Percentiles rank a stretch among this genome's conserved stretches.
phyloP scores from a whole-genome alignment of 2,329 filamentous ascomycete species.

The Cladosporium halotolerans region DNA sequence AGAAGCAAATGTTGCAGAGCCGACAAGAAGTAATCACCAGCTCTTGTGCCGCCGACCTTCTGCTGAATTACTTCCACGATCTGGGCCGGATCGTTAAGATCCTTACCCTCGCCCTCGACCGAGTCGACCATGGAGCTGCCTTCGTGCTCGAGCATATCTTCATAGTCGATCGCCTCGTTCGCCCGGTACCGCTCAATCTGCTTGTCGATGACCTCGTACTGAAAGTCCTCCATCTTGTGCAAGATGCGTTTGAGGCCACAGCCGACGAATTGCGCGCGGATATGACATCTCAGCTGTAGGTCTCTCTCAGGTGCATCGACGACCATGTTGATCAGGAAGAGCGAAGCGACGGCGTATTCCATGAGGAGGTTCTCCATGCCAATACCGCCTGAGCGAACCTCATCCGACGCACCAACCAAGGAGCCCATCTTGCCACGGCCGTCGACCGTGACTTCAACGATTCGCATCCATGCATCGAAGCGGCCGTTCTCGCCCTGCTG shows the following conservation, averaged over 20 bases:
- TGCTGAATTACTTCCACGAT: slow-evolving; percentile 90
- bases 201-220: slow-evolving; percentile 97
- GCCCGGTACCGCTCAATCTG: slow-evolving; percentile 89
- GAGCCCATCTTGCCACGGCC: slow-evolving; percentile 98
- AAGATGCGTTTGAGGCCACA: slow-evolving; percentile 92
- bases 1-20: slow-evolving; percentile 91
- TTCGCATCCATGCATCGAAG: slow-evolving; percentile 97
- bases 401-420: slow-evolving; percentile 91
- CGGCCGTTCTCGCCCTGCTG: slow-evolving; percentile 87
- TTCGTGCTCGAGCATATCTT: slow-evolving; percentile 90
- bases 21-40: slow-evolving; percentile 93
- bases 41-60: slow-evolving; percentile 73
- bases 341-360: slow-evolving; percentile 94
- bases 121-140: slow-evolving; percentile 85
- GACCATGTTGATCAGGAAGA: slow-evolving; percentile 95
- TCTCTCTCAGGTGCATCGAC: slow-evolving; percentile 87
- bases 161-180: slow-evolving; percentile 96
- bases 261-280: slow-evolving; percentile 90
- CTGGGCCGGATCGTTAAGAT: slow-evolving; percentile 85
- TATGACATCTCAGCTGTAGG: slow-evolving; percentile 84
- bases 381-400: slow-evolving; percentile 90
- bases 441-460: slow-evolving; percentile 94
- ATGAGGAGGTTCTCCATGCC: slow-evolving; percentile 98
- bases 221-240: slow-evolving; percentile 95
- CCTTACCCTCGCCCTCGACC: slow-evolving; percentile 77